These are phyloP conservation scores for Linderniella brevidens DNA, from an alignment of 257 asterid genomes.

Conservation along the genomic window DNA sequence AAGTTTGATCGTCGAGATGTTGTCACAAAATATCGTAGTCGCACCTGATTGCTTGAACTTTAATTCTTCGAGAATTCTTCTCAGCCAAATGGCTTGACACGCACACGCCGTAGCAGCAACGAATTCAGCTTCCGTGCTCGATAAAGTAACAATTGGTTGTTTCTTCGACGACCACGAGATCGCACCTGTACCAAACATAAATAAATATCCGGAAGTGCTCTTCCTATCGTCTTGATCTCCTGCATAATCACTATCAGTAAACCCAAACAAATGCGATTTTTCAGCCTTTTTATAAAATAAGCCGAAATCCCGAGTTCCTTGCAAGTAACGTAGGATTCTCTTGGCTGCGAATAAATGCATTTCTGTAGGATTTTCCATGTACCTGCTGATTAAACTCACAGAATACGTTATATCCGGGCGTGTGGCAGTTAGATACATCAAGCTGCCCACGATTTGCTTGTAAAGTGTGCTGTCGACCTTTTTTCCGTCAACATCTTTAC, in stretches of 20 bases:
- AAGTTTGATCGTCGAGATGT: not conserved
- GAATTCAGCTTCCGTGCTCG: slow-evolving; percentile 1
- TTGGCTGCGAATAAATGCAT: not conserved
- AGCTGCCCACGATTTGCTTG: too few species aligned
- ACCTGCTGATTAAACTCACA: not conserved
- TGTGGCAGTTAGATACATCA: too few species aligned
- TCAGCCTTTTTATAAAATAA: too few species aligned
- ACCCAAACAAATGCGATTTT: not conserved
- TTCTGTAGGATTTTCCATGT: not conserved
- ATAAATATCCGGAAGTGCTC: not conserved
- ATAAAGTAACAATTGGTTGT: slow-evolving; percentile 2
- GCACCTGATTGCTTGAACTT: not conserved
- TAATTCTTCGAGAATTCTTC: too few species aligned
- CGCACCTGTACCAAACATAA: not conserved
- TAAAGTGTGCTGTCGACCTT: too few species aligned
- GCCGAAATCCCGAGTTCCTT: not conserved
- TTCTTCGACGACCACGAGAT: slow-evolving; percentile 4
- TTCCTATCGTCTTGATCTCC: not conserved
- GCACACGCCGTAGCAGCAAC: slow-evolving; percentile 1
- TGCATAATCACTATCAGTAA: slow-evolving; percentile 1
- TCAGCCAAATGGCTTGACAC: not conserved
- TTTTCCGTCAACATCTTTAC: too few species aligned
- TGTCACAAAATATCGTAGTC: slow-evolving; percentile 3
- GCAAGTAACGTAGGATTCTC: not conserved
- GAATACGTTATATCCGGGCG: not conserved